Evolutionary conservation across 2,329 filamentous ascomycete species (phyloP).

Genomic region (Monilinia polystroma): DNA sequence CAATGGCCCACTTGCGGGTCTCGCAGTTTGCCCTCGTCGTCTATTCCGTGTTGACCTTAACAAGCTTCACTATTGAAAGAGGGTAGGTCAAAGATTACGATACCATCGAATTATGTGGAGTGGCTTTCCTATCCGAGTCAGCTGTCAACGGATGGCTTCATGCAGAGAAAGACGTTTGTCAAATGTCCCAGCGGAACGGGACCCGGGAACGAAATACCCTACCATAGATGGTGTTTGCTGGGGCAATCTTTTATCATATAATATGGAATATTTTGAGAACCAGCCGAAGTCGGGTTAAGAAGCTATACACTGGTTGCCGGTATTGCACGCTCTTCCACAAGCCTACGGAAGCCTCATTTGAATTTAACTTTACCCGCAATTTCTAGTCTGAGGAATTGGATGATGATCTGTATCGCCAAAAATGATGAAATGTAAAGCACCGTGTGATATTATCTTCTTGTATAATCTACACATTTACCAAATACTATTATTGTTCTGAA

Average conservation of each 20-base stretch:
- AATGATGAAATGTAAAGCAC: neutral
- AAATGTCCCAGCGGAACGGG: slow-evolving; percentile 17
- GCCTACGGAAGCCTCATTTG: neutral
- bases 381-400: neutral
- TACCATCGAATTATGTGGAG: slow-evolving; percentile 21
- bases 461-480: neutral
- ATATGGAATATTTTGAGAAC: neutral
- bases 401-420: neutral
- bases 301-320: neutral
- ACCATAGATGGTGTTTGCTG: slow-evolving; percentile 10
- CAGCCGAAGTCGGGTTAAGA: neutral
- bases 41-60: slow-evolving; percentile 7
- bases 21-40: slow-evolving; percentile 20
- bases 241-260: neutral
- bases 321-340: neutral
- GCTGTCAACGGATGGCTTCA: slow-evolving; percentile 13
- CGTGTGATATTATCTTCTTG: neutral
- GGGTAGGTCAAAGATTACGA: slow-evolving; percentile 16
- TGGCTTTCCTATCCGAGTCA: slow-evolving; percentile 8
- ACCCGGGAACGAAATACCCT: slow-evolving; percentile 13
- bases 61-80: slow-evolving; percentile 15
- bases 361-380: neutral
- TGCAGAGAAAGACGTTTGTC: slow-evolving; percentile 8
- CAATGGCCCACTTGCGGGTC: slow-evolving; percentile 25
- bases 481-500: neutral